Percentiles rank a stretch among this genome's conserved stretches.
Conservation (phyloP, 164 flowering plant species). For the Tetracentron sinense region DNA sequence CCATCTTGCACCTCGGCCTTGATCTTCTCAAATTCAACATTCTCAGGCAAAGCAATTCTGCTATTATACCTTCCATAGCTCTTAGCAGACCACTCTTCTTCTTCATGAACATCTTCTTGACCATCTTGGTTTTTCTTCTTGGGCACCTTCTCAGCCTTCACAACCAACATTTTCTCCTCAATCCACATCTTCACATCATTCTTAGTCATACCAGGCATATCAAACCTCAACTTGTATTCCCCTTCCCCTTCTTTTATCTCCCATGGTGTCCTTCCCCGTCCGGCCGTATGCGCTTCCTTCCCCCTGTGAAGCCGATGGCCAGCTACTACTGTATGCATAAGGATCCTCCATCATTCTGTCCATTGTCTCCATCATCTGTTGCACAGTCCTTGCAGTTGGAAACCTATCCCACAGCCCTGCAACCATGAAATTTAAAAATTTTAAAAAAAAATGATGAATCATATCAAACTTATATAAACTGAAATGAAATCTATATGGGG, state of each 20-base stretch:
- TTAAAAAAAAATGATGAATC: not conserved
- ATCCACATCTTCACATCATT: slow-evolving; percentile 78
- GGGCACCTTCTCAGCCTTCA: slow-evolving; percentile 56
- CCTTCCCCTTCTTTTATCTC: slow-evolving; percentile 65
- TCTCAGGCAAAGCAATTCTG: slow-evolving; percentile 78
- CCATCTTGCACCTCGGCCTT: slow-evolving; percentile 82
- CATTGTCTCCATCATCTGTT: slow-evolving; percentile 92
- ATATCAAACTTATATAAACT: too few species aligned
- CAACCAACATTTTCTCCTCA: slow-evolving; percentile 78
- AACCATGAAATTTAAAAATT: not conserved
- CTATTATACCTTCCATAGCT: slow-evolving; percentile 64
- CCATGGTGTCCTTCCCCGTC: slow-evolving; percentile 81
- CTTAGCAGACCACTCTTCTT: slow-evolving; percentile 59
- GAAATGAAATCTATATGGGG: too few species aligned
- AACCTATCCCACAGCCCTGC: slow-evolving; percentile 77
- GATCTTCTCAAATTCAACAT: slow-evolving; percentile 66
- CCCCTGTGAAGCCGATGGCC: slow-evolving; percentile 24
- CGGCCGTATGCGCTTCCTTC: slow-evolving; percentile 40
- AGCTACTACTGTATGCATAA: slow-evolving; percentile 27
- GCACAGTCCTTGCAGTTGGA: slow-evolving; percentile 73
- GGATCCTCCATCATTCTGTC: slow-evolving; percentile 77
- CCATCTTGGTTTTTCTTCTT: slow-evolving; percentile 19
- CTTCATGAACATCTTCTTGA: slow-evolving; percentile 17
- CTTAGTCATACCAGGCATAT: slow-evolving; percentile 90
- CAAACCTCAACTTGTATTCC: slow-evolving; percentile 73